Evolutionary conservation across 352 stramenopile genomes (phyloP).

Genomic region (Globisporangium emineosum): DNA sequence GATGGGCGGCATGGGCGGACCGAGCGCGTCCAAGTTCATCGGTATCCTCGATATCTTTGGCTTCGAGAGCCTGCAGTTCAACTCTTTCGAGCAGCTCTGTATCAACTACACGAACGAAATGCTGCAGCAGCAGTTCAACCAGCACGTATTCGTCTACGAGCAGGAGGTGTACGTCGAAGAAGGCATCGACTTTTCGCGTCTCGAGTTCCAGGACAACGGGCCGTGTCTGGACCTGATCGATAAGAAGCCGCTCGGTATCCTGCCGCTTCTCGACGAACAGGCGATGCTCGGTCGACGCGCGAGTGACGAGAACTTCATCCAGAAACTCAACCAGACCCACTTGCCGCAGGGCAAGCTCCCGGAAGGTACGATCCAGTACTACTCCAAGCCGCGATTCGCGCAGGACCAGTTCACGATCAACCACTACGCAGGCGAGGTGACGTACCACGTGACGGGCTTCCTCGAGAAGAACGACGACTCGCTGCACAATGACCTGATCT

Average conservation of each 20-base stretch:
- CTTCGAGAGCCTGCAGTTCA: slow-evolving; percentile 93
- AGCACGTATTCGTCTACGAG: slow-evolving; percentile 97
- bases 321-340: slow-evolving; percentile 91
- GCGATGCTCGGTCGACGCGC: slow-evolving; percentile 89
- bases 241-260: slow-evolving; percentile 90
- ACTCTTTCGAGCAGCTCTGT: slow-evolving; percentile 95
- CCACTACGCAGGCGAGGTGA: slow-evolving; percentile 96
- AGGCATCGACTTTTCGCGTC: slow-evolving; percentile 90
- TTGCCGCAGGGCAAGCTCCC: slow-evolving; percentile 72
- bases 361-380: slow-evolving; percentile 77
- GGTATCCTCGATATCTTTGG: slow-evolving; percentile 97
- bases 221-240: slow-evolving; percentile 92
- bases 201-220: slow-evolving; percentile 93
- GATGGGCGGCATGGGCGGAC: slow-evolving; percentile 13
- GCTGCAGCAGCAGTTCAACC: slow-evolving; percentile 94
- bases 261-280: slow-evolving; percentile 96
- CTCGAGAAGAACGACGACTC: slow-evolving; percentile 99
- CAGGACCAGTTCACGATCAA: slow-evolving; percentile 95
- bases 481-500: slow-evolving; percentile 89
- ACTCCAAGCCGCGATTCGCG: slow-evolving; percentile 83
- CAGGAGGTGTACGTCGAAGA: slow-evolving; percentile 97
- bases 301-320: slow-evolving; percentile 90
- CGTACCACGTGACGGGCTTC: slow-evolving; percentile 95
- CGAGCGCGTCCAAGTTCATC: slow-evolving; percentile 79
- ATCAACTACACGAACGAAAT: slow-evolving; percentile 98